Conservation (phyloP, 805 yeast genomes). For the Ogataea nonfermentans region DNA sequence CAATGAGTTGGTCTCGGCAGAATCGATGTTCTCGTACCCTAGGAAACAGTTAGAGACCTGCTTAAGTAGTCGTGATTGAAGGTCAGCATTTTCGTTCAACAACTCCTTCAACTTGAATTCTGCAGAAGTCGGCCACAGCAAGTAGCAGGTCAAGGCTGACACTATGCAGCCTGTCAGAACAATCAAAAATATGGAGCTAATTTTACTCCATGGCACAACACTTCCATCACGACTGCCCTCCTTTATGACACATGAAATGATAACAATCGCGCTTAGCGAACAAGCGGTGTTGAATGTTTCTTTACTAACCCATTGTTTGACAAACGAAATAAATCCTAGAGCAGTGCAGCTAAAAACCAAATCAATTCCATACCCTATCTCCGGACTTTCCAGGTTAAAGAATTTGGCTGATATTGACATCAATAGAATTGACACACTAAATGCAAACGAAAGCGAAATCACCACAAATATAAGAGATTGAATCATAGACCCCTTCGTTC, state of each 20-base stretch:
- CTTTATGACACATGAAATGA: conserved; percentile 68
- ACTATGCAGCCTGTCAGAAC: conserved; percentile 60
- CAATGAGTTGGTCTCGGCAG: conserved; percentile 38
- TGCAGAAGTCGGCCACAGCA: conserved; percentile 64
- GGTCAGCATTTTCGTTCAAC: conserved; percentile 50
- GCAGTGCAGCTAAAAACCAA: conserved; percentile 52
- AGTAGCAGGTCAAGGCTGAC: conserved; percentile 59
- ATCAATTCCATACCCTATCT: conserved; percentile 51
- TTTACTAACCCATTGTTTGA: conserved; percentile 64
- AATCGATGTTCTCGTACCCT: conserved; percentile 44
- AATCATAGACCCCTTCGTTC: conserved; percentile 78
- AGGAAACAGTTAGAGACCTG: conserved; percentile 48
- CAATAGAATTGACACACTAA: conserved; percentile 49
- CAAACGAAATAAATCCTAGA: conserved; percentile 63
- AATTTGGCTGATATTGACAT: conserved; percentile 49
- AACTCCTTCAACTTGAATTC: conserved; percentile 41
- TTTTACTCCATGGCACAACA: conserved; percentile 51
- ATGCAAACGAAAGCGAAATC: conserved; percentile 51
- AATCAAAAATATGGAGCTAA: conserved; percentile 53
- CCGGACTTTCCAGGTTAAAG: conserved; percentile 37
- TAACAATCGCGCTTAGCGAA: conserved; percentile 67
- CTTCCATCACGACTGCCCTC: conserved; percentile 68
- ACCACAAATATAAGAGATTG: conserved; percentile 66
- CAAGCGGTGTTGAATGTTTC: conserved; percentile 81
- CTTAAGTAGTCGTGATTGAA: conserved; percentile 49